Percentiles rank a stretch among this genome's conserved stretches.
These are phyloP conservation scores for Pythium rhizo-oryzae DNA, from an alignment of 352 stramenopile species.

Conservation along the genomic window DNA sequence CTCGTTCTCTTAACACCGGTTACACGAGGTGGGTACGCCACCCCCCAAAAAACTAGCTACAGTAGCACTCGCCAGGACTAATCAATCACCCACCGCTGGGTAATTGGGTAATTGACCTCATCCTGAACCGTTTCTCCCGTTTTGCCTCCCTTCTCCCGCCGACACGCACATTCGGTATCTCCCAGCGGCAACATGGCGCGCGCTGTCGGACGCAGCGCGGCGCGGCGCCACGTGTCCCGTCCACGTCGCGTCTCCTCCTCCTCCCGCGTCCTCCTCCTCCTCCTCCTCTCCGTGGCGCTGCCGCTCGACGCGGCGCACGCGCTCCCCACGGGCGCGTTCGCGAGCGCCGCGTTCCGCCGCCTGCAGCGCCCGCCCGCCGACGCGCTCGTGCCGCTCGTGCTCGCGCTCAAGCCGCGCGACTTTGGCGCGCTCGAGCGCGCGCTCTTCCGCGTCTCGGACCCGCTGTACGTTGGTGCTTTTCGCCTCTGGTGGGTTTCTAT, in stretches of 20 bases:
- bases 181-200: too few species aligned
- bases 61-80: too few species aligned
- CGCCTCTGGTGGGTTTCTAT: neutral
- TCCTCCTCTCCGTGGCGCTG: neutral
- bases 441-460: slow-evolving; percentile 60
- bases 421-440: slow-evolving; percentile 52
- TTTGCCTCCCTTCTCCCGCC: neutral
- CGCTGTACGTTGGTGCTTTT: slow-evolving; percentile 39
- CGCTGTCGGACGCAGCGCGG: neutral
- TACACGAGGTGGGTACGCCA: too few species aligned
- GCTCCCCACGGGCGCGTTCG: slow-evolving; percentile 22
- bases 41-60: too few species aligned
- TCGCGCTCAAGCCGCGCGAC: slow-evolving; percentile 53
- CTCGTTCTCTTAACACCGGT: too few species aligned
- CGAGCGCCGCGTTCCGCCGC: slow-evolving; percentile 14
- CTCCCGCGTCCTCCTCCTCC: too few species aligned
- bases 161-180: neutral
- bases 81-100: slow-evolving; percentile 5
- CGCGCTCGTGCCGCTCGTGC: slow-evolving; percentile 48
- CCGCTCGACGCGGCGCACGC: neutral
- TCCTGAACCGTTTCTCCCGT: neutral
- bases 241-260: too few species aligned
- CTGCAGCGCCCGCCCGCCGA: slow-evolving; percentile 24
- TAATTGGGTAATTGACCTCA: slow-evolving; percentile 18
- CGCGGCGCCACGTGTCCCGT: neutral